phyloP scores from a whole-genome alignment of 192 early-diverging fungal genomes.

The Physocladia obscura region DNA sequence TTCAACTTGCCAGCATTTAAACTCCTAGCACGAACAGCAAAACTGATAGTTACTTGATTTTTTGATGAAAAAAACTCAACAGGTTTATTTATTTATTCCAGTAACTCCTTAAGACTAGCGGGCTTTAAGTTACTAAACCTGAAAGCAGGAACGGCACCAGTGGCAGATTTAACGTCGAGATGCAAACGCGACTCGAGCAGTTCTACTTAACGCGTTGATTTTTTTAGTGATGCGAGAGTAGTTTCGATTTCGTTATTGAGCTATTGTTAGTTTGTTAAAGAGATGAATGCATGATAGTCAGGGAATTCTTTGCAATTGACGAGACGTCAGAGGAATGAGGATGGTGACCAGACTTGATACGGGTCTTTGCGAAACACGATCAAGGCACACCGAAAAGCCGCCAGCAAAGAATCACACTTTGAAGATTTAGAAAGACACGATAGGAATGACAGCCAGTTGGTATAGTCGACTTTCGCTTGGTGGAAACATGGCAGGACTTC shows the following conservation, averaged over 20 bases:
- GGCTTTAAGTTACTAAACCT: slow-evolving; percentile 1
- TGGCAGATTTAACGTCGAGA: not conserved
- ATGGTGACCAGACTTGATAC: not conserved
- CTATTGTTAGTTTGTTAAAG: slow-evolving; percentile 23
- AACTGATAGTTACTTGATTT: too few relatives aligned
- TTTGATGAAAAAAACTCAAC: too few relatives aligned
- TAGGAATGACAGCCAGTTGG: too few relatives aligned
- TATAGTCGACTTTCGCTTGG: too few relatives aligned
- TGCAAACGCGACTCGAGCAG: slow-evolving; percentile 7
- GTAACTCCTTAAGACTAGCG: not conserved
- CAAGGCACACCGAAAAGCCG: too few relatives aligned
- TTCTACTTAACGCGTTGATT: slow-evolving; percentile 25
- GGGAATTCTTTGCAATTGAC: too few relatives aligned
- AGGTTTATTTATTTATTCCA: slow-evolving; percentile 2
- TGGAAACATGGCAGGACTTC: slow-evolving; percentile 33
- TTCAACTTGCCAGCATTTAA: too few relatives aligned
- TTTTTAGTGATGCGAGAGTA: slow-evolving; percentile 26
- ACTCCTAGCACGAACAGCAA: too few relatives aligned
- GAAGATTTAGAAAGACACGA: too few relatives aligned
- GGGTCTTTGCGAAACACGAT: too few relatives aligned
- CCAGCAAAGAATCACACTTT: too few relatives aligned
- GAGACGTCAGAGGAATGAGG: not conserved
- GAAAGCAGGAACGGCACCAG: not conserved
- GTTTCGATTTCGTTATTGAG: slow-evolving; percentile 36
- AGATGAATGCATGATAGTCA: too few relatives aligned